Conservation (phyloP, 345 rosid genomes). For the Cardamine occulta region DNA sequence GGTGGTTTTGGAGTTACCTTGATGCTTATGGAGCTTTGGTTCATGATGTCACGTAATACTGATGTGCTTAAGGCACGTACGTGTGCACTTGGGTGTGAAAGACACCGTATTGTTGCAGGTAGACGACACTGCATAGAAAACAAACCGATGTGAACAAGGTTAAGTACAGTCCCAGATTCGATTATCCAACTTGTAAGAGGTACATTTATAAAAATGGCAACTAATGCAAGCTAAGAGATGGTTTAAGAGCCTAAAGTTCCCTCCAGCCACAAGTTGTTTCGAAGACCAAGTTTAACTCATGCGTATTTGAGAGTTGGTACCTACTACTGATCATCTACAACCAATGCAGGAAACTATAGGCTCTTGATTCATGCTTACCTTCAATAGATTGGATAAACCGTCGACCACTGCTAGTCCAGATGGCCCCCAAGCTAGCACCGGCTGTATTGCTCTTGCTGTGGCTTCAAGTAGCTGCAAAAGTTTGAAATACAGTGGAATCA, state of each 20-base stretch:
- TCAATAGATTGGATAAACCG: slow-evolving; percentile 86
- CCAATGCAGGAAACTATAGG: too few relatives aligned
- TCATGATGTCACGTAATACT: slow-evolving; percentile 74
- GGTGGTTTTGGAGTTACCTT: slow-evolving; percentile 48
- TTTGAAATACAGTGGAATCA: slow-evolving; percentile 14
- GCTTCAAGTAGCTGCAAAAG: slow-evolving; percentile 86
- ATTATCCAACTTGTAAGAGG: too few relatives aligned
- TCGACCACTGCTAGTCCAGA: slow-evolving; percentile 87
- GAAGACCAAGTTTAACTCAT: too few relatives aligned
- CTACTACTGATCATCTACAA: too few relatives aligned
- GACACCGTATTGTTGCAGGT: slow-evolving; percentile 80
- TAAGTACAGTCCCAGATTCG: neutral
- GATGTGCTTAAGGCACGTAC: slow-evolving; percentile 91
- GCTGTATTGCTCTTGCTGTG: slow-evolving; percentile 89
- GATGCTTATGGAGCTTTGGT: slow-evolving; percentile 50
- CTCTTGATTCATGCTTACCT: slow-evolving; percentile 52
- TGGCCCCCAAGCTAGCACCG: slow-evolving; percentile 81
- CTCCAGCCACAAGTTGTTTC: too few relatives aligned
- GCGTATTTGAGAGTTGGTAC: too few relatives aligned
- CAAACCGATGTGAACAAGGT: neutral
- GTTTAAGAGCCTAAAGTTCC: too few relatives aligned
- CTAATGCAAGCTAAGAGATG: too few relatives aligned
- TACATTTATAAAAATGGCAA: too few relatives aligned
- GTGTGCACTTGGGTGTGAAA: slow-evolving; percentile 93
- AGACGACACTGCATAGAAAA: slow-evolving; percentile 81